These are phyloP conservation scores for Stereum hirsutum DNA, from an alignment of 1,284 basidiomycete genomes.

Conservation along the genomic window DNA sequence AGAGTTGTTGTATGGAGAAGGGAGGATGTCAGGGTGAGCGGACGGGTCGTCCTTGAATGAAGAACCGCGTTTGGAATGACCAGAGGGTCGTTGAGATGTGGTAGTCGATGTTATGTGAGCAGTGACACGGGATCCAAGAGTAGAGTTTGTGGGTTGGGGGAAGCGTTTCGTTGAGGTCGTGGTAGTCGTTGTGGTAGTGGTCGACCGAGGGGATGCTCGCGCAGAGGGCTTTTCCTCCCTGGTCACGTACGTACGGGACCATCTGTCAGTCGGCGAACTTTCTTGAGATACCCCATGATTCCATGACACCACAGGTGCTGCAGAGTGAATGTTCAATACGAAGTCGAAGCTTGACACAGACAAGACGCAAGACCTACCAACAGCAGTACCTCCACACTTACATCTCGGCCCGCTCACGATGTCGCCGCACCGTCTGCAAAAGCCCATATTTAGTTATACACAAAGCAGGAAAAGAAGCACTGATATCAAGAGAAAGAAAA, in stretches of 20 bases:
- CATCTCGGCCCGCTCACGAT: conserved; percentile 62
- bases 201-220: conserved; percentile 12
- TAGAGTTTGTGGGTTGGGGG: conserved; percentile 32
- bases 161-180: conserved; percentile 33
- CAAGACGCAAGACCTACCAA: conserved; percentile 36
- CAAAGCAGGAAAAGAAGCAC: too few relatives aligned
- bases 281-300: conserved; percentile 34
- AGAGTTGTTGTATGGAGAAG: conserved; percentile 48
- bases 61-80: conserved; percentile 41
- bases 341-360: conserved; percentile 3
- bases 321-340: conserved; percentile 6
- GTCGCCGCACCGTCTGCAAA: conserved; percentile 73
- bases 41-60: conserved; percentile 33
- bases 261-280: conserved; percentile 45
- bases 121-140: conserved; percentile 38
- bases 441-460: conserved; percentile 43
- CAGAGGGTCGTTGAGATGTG: conserved; percentile 37
- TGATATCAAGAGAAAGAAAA: too few relatives aligned
- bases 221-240: conserved; percentile 30
- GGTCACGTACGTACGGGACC: conserved; percentile 69
- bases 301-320: conserved; percentile 65
- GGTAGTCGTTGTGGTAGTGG: conserved; percentile 10
- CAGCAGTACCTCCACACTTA: conserved; percentile 68
- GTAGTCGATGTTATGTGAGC: conserved; percentile 49
- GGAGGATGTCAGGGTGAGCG: conserved; percentile 45